Evolutionary conservation across 495 filamentous ascomycete genomes (phyloP).

Genomic region (Chaetomium fimeti): DNA sequence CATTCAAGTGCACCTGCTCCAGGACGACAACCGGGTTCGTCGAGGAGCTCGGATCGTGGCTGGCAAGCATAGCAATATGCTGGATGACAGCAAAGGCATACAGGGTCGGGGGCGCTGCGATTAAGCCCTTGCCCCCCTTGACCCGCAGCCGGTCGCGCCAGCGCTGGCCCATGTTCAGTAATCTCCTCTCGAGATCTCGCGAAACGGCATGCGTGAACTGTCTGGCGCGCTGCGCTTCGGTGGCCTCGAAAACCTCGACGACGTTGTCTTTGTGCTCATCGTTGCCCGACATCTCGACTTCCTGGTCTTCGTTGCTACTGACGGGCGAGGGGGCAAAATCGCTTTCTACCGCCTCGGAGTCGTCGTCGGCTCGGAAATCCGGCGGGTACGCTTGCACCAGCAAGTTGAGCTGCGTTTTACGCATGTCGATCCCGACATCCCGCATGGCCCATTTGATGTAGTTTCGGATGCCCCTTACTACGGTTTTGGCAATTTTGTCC

Average conservation of each 20-base stretch:
- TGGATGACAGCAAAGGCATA: slow-evolving; percentile 34
- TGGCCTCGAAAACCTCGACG: background rate
- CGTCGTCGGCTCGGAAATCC: slow-evolving; percentile 16
- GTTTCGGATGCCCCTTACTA: slow-evolving; percentile 26
- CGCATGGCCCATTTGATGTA: slow-evolving; percentile 35
- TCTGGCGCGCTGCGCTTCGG: slow-evolving; percentile 6
- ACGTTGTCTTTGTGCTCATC: background rate
- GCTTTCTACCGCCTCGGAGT: slow-evolving; percentile 3
- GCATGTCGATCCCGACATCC: slow-evolving; percentile 25
- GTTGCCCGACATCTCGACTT: background rate
- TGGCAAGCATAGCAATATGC: slow-evolving; percentile 33
- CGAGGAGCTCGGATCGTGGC: slow-evolving; percentile 24
- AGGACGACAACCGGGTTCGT: slow-evolving; percentile 28
- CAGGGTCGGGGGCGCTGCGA: slow-evolving; percentile 29
- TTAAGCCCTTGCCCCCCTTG: slow-evolving; percentile 2
- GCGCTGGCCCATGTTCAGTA: slow-evolving; percentile 21
- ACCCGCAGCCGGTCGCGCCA: slow-evolving; percentile 27
- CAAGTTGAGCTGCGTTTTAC: slow-evolving; percentile 21
- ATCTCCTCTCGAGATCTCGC: slow-evolving; percentile 21
- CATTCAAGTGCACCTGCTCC: slow-evolving; percentile 28
- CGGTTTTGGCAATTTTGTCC: slow-evolving; percentile 20
- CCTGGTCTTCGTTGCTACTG: background rate
- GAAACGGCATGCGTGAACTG: slow-evolving; percentile 23
- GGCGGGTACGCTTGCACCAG: slow-evolving; percentile 25
- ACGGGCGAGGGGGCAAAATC: slow-evolving; percentile 7